Percentiles rank a stretch among this genome's conserved stretches.
These are phyloP conservation scores for Podospora pseudocomata DNA, from an alignment of 495 filamentous ascomycete species.

Conservation along the genomic window DNA sequence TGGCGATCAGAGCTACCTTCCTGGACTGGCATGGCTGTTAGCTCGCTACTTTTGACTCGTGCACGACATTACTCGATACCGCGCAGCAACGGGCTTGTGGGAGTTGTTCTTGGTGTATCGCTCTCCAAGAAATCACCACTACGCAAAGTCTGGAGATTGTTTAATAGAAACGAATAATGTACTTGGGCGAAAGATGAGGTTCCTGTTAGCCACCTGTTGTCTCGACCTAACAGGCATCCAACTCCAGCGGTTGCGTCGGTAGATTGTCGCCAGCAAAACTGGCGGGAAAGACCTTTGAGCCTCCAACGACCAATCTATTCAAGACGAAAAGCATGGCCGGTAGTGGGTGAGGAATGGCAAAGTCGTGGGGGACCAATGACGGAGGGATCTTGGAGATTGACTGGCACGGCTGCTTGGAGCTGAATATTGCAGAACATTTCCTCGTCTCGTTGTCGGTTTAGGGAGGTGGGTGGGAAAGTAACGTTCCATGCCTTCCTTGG, in stretches of 20 bases:
- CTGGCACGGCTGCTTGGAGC: background rate
- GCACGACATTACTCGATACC: background rate
- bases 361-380: background rate
- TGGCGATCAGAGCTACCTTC: background rate
- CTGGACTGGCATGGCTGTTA: background rate
- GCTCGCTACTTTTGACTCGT: background rate
- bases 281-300: background rate
- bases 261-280: background rate
- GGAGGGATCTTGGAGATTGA: background rate
- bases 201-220: background rate
- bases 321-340: background rate
- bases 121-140: too few relatives aligned
- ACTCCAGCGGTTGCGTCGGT: background rate
- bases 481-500: conserved; percentile 1
- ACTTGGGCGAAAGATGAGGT: background rate
- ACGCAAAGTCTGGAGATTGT: background rate
- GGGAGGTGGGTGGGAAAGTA: background rate
- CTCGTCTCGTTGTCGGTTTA: too few relatives aligned
- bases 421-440: background rate
- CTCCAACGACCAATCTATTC: background rate
- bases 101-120: too few relatives aligned
- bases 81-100: background rate
- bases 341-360: background rate
- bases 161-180: background rate
- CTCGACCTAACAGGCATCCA: background rate